phyloP scores from a whole-genome alignment of 1,284 basidiomycete genomes.

The Cerioporus squamosus region DNA sequence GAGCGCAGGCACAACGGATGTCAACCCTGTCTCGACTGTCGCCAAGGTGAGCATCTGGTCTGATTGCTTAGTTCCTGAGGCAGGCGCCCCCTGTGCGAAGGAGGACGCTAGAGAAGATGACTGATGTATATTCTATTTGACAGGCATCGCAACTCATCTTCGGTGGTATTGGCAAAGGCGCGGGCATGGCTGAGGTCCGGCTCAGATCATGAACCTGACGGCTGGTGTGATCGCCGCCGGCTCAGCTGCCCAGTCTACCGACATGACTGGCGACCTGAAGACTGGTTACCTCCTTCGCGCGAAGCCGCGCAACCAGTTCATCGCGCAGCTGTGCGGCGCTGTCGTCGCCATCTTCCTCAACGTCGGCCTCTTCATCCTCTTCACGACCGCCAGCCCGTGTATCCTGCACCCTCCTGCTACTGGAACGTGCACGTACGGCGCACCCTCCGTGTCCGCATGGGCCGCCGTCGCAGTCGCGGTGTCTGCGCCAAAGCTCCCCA shows the following conservation, averaged over 20 bases:
- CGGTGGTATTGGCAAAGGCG: slow-evolving; percentile 59
- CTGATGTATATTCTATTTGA: background rate
- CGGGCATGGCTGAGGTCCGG: slow-evolving; percentile 40
- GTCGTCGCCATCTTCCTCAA: slow-evolving; percentile 63
- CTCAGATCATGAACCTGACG: slow-evolving; percentile 59
- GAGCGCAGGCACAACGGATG: slow-evolving; percentile 59
- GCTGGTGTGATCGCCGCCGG: slow-evolving; percentile 65
- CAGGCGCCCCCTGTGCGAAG: too few species aligned
- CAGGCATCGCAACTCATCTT: slow-evolving; percentile 64
- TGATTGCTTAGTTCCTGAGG: too few species aligned
- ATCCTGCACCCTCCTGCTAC: slow-evolving; percentile 45
- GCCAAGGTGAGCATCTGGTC: slow-evolving; percentile 47
- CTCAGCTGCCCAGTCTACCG: slow-evolving; percentile 62
- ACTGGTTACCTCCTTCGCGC: slow-evolving; percentile 73
- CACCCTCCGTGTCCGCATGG: slow-evolving; percentile 67
- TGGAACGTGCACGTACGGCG: slow-evolving; percentile 55
- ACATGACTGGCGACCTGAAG: slow-evolving; percentile 79
- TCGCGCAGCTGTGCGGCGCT: slow-evolving; percentile 61
- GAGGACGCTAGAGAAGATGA: too few species aligned
- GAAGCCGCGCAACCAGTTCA: slow-evolving; percentile 69
- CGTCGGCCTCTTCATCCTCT: slow-evolving; percentile 63
- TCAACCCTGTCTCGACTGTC: slow-evolving; percentile 63
- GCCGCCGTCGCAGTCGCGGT: slow-evolving; percentile 64
- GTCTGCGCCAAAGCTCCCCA: slow-evolving; percentile 50
- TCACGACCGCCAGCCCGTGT: slow-evolving; percentile 69